A percentile compares a stretch with the other conserved stretches of the same genome.
Evolutionary conservation across 495 filamentous ascomycete species (phyloP).

Genomic region (Penicillium salamii): DNA sequence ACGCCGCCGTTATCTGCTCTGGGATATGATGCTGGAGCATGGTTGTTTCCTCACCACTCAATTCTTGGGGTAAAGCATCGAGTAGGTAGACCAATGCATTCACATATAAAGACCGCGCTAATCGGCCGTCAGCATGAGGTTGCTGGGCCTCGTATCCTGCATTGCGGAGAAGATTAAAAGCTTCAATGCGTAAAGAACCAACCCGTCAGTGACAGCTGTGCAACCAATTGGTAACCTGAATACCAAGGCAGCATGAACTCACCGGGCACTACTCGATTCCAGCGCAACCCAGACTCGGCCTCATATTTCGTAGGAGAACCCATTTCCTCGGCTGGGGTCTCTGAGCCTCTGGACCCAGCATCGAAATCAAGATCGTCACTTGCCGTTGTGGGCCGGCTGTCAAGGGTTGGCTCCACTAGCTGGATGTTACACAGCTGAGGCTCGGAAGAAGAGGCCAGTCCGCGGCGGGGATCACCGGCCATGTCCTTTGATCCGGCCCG

Average conservation of each 20-base stretch:
- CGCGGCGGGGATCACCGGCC: slow-evolving; percentile 8
- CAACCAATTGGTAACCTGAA: neutral
- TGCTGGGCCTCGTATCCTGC: slow-evolving; percentile 41
- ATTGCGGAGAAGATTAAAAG: slow-evolving; percentile 38
- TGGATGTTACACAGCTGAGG: slow-evolving; percentile 5
- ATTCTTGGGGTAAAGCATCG: slow-evolving; percentile 58
- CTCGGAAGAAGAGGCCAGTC: slow-evolving; percentile 18
- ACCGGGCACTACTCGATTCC: slow-evolving; percentile 44
- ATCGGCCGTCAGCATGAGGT: slow-evolving; percentile 30
- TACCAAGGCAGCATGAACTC: slow-evolving; percentile 1
- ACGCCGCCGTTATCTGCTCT: slow-evolving; percentile 20
- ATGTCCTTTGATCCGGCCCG: slow-evolving; percentile 10
- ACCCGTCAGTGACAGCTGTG: neutral
- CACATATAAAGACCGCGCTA: slow-evolving; percentile 66
- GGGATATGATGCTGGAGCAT: slow-evolving; percentile 32
- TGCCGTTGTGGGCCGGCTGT: slow-evolving; percentile 14
- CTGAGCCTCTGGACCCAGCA: slow-evolving; percentile 12
- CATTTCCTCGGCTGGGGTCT: slow-evolving; percentile 12
- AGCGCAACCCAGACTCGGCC: slow-evolving; percentile 35
- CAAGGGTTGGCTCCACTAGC: neutral
- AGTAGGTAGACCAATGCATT: slow-evolving; percentile 65
- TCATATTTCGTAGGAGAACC: slow-evolving; percentile 28
- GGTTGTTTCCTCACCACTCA: slow-evolving; percentile 40
- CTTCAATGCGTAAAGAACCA: slow-evolving; percentile 14
- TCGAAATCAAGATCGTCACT: slow-evolving; percentile 19